A percentile compares a stretch with the other conserved stretches of the same genome.
phyloP scores from a whole-genome alignment of 139 green algal genomes.

The Micractinium sp. region DNA sequence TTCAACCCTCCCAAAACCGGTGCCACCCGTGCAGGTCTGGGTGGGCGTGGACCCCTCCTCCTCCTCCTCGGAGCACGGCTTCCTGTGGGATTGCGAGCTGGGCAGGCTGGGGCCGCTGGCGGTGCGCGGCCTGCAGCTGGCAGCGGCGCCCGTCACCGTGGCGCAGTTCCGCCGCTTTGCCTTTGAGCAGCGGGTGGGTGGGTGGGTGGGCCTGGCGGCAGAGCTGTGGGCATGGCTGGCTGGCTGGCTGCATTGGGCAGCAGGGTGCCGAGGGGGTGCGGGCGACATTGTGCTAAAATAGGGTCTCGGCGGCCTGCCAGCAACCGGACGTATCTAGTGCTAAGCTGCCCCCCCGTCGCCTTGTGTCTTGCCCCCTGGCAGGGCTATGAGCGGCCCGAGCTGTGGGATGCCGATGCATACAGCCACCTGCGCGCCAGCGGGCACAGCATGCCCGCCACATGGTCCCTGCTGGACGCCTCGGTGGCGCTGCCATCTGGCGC shows the following conservation, averaged over 20 bases:
- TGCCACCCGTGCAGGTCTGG: constrained; percentile 24
- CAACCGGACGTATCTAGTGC: no score
- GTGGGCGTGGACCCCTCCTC: constrained; percentile 42
- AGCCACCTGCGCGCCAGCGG: constrained; percentile 34
- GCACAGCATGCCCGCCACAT: constrained; percentile 56
- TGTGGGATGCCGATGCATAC: constrained; percentile 54
- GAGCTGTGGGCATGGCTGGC: background rate
- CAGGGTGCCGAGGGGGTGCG: background rate
- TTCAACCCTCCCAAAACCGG: background rate
- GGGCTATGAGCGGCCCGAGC: constrained; percentile 52
- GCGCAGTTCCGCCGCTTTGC: constrained; percentile 59
- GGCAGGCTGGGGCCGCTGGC: constrained; percentile 20
- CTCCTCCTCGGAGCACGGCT: constrained; percentile 32
- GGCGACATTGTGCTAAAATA: background rate
- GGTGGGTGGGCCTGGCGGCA: background rate
- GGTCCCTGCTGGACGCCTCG: constrained; percentile 33
- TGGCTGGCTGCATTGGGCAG: background rate
- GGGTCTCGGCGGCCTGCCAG: no score
- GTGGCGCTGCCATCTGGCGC: background rate
- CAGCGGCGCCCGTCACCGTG: constrained; percentile 55
- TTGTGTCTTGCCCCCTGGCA: background rate
- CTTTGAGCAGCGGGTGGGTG: constrained; percentile 16
- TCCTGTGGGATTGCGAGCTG: constrained; percentile 74
- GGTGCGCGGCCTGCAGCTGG: constrained; percentile 40
- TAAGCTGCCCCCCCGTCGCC: background rate